Conservation (phyloP, 768 basidiomycete species). For the Royoungia palumana region DNA sequence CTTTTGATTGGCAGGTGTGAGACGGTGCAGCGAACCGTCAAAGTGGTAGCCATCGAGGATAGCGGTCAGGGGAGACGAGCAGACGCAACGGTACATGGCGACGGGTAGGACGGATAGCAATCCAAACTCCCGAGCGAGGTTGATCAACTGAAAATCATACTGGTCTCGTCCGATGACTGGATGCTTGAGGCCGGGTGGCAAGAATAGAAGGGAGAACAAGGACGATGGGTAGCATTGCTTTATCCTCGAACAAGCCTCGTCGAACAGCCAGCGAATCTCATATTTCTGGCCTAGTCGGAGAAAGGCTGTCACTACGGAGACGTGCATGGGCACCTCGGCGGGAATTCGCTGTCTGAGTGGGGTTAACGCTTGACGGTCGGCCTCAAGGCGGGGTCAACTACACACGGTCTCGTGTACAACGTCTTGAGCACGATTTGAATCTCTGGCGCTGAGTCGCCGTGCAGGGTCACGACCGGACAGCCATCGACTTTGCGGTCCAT, state of each 20-base stretch:
- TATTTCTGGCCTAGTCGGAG: conserved; percentile 25
- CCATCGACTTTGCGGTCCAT: conserved; percentile 22
- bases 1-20: conserved; percentile 22
- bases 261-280: conserved; percentile 21
- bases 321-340: conserved; percentile 14
- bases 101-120: conserved; percentile 22
- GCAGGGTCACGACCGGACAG: conserved; percentile 20
- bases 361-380: conserved; percentile 4
- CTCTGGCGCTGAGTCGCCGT: conserved; percentile 18
- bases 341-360: conserved; percentile 21
- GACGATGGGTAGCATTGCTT: conserved; percentile 23
- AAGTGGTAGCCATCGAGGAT: conserved; percentile 26
- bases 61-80: conserved; percentile 15
- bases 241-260: conserved; percentile 21
- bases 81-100: conserved; percentile 24
- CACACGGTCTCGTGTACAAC: conserved; percentile 21
- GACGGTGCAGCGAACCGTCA: conserved; percentile 12
- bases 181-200: conserved; percentile 18
- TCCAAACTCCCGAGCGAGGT: conserved; percentile 22
- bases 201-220: conserved; percentile 23
- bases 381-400: conserved; percentile 3
- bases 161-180: conserved; percentile 22
- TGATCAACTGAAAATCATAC: conserved; percentile 26
- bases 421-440: conserved; percentile 27
- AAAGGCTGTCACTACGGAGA: conserved; percentile 21